phyloP scores from a whole-genome alignment of 768 basidiomycete genomes.

The Lactifluus pinguis region DNA sequence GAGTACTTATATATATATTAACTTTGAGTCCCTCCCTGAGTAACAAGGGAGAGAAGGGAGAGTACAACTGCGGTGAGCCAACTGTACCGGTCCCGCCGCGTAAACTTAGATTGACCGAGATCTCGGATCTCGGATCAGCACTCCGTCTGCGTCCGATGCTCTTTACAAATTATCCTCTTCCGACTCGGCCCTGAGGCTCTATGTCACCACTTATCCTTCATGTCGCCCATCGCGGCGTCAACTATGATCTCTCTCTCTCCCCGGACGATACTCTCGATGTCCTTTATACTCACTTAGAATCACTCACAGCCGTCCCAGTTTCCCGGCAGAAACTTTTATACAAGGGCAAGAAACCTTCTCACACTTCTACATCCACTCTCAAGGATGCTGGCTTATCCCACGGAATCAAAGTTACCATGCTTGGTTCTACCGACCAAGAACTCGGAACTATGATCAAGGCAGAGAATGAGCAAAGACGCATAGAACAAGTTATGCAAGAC shows the following conservation, averaged over 20 bases:
- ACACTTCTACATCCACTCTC: slow-evolving; percentile 25
- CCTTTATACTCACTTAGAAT: slow-evolving; percentile 45
- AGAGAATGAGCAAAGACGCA: slow-evolving; percentile 49
- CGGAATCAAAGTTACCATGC: slow-evolving; percentile 59
- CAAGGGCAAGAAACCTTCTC: slow-evolving; percentile 49
- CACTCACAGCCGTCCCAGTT: slow-evolving; percentile 58
- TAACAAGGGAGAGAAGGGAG: not conserved
- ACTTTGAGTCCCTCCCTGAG: not conserved
- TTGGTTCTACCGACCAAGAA: slow-evolving; percentile 57
- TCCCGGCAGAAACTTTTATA: slow-evolving; percentile 62
- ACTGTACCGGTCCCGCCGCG: too few relatives aligned
- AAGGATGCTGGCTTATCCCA: slow-evolving; percentile 48
- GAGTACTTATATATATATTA: not conserved
- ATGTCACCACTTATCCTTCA: not conserved
- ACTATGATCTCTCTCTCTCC: slow-evolving; percentile 1
- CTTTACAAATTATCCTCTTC: not conserved
- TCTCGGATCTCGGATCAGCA: not conserved
- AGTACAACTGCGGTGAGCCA: not conserved
- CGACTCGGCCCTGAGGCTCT: not conserved
- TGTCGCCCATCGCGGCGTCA: slow-evolving; percentile 4
- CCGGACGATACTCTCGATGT: slow-evolving; percentile 33
- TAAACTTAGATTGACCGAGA: too few relatives aligned
- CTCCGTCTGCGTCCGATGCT: slow-evolving; percentile 9
- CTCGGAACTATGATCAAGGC: slow-evolving; percentile 42
- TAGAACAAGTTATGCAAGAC: slow-evolving; percentile 50